Conservation (phyloP, 768 basidiomycete genomes). For the Leccinum imitatum region DNA sequence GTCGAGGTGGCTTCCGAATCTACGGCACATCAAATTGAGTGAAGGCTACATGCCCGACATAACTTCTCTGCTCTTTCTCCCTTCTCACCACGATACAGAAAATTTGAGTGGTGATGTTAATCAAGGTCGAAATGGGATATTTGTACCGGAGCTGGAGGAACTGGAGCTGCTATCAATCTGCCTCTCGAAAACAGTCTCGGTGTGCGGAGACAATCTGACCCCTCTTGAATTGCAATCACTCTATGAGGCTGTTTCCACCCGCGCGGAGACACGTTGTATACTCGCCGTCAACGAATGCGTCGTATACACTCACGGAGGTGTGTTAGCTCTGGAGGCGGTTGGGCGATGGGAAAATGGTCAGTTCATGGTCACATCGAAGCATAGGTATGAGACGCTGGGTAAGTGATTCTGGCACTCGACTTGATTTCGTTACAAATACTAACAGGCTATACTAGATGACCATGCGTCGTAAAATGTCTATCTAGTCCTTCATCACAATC, state of each 20-base stretch:
- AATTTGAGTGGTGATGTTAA: not conserved
- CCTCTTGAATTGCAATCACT: not conserved
- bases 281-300: not conserved
- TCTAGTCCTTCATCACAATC: too few species aligned
- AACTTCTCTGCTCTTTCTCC: not conserved
- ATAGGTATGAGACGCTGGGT: too few species aligned
- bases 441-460: too few species aligned
- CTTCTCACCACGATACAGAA: not conserved
- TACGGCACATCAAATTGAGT: conserved; percentile 5
- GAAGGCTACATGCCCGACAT: not conserved
- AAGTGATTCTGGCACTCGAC: too few species aligned
- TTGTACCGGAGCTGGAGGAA: not conserved
- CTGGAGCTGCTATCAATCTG: not conserved
- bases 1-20: not conserved
- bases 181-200: not conserved
- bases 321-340: not conserved
- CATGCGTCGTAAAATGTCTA: too few species aligned
- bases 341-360: not conserved
- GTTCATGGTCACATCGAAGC: not conserved
- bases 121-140: not conserved
- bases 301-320: not conserved
- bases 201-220: not conserved
- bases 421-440: too few species aligned
- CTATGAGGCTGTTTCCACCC: not conserved
- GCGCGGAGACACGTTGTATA: not conserved